Percentiles rank a stretch among this genome's conserved stretches.
Evolutionary conservation across 352 stramenopile genomes (phyloP).

Genomic region (Phytophthora multivora): DNA sequence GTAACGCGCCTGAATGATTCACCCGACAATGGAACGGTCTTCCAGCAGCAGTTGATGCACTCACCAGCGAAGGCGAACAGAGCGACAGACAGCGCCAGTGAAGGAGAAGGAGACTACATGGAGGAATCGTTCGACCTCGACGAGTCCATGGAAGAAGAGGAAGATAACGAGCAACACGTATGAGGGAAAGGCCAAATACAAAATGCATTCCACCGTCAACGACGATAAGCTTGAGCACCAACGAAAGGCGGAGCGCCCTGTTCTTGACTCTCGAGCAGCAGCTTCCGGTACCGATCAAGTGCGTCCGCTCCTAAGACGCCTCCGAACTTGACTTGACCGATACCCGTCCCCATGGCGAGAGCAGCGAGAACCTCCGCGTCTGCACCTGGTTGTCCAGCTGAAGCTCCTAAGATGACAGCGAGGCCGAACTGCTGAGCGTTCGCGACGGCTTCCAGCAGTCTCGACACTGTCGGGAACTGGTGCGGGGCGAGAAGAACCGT

Average conservation of each 20-base stretch:
- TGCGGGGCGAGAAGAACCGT: conserved; percentile 58
- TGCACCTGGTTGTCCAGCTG: conserved; percentile 30
- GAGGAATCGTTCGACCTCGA: conserved; percentile 81
- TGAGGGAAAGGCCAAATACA: conserved; percentile 23
- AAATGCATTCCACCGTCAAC: conserved; percentile 14
- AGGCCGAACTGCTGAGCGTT: conserved; percentile 60
- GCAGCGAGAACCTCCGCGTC: conserved; percentile 50
- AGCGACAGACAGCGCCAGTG: conserved; percentile 26
- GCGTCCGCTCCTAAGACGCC: conserved; percentile 48
- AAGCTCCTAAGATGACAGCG: conserved; percentile 54
- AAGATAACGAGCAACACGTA: conserved; percentile 26
- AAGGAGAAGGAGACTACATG: conserved; percentile 57
- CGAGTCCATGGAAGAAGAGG: conserved; percentile 70
- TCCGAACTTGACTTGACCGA: conserved; percentile 79
- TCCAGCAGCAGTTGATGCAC: conserved; percentile 8
- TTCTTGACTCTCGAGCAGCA: conserved; percentile 52
- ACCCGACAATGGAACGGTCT: not conserved
- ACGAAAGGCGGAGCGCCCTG: conserved; percentile 54
- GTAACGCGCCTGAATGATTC: not conserved
- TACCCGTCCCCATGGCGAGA: conserved; percentile 52
- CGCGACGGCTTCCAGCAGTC: conserved; percentile 43
- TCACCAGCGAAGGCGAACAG: conserved; percentile 4
- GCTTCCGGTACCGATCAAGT: conserved; percentile 62
- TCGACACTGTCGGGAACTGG: conserved; percentile 60
- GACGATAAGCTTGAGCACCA: conserved; percentile 28